phyloP scores from a whole-genome alignment of 176 grass and related monocot genomes.

The Phragmites australis region DNA sequence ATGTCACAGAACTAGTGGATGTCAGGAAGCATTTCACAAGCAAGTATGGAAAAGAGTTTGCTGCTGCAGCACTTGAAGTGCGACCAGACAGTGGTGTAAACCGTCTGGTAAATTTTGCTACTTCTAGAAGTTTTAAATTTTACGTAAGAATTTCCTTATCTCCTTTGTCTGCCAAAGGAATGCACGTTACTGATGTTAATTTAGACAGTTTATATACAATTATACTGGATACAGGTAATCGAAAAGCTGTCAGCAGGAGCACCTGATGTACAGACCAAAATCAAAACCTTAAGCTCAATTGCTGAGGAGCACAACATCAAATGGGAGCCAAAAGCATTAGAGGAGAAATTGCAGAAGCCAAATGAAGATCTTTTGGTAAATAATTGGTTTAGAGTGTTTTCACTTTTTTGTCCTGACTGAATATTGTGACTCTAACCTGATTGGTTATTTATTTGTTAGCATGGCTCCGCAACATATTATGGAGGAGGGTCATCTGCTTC shows the following conservation, averaged over 20 bases:
- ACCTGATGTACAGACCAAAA: constrained; percentile 80
- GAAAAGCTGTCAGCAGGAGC: constrained; percentile 90
- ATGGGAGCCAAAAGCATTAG: constrained; percentile 88
- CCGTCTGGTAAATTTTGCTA: constrained; percentile 61
- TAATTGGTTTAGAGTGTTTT: constrained; percentile 27
- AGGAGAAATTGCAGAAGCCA: constrained; percentile 68
- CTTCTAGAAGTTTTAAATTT: constrained; percentile 8
- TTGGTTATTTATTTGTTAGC: constrained; percentile 52
- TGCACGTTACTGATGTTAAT: not conserved
- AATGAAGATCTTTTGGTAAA: constrained; percentile 72
- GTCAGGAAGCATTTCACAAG: constrained; percentile 76
- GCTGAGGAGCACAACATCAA: constrained; percentile 83
- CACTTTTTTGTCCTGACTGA: not conserved
- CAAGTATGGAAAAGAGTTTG: constrained; percentile 98
- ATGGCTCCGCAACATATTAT: constrained; percentile 55
- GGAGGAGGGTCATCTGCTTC: constrained; percentile 51
- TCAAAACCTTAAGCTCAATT: constrained; percentile 77
- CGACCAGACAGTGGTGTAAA: constrained; percentile 78
- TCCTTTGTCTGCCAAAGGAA: not conserved
- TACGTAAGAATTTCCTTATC: not conserved
- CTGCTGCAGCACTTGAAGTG: constrained; percentile 81
- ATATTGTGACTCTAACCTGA: constrained; percentile 24
- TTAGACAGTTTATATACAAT: not conserved
- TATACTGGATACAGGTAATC: constrained; percentile 57
- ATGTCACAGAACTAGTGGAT: constrained; percentile 85